phyloP scores from a whole-genome alignment of 2,329 filamentous ascomycete species.

The Raffaelea albimanens region DNA sequence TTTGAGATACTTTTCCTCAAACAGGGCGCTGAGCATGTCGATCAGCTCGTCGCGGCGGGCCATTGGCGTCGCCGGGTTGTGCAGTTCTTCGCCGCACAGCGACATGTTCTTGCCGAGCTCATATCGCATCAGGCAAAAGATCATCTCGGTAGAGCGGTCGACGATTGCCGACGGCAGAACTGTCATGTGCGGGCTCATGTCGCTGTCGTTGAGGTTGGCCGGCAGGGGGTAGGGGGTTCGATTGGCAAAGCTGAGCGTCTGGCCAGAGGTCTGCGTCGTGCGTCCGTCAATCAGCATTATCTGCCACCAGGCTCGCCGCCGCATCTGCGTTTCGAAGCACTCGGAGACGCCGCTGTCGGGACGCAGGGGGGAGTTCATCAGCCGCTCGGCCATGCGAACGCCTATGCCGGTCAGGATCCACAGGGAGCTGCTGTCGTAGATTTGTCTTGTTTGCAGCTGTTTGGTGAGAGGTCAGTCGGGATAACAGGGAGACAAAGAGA shows the following conservation, averaged over 20 bases:
- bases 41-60: slow-evolving; percentile 19
- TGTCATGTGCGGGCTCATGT: slow-evolving; percentile 33
- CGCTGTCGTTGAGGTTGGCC: slow-evolving; percentile 41
- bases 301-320: slow-evolving; percentile 50
- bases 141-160: slow-evolving; percentile 41
- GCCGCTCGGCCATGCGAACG: slow-evolving; percentile 38
- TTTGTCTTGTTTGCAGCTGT: slow-evolving; percentile 21
- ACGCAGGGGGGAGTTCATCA: slow-evolving; percentile 30
- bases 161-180: slow-evolving; percentile 26
- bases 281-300: slow-evolving; percentile 45
- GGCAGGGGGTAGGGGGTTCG: slow-evolving; percentile 4
- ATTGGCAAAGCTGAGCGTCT: slow-evolving; percentile 1
- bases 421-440: slow-evolving; percentile 36
- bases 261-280: slow-evolving; percentile 7
- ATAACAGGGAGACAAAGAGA: no score
- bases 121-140: slow-evolving; percentile 32
- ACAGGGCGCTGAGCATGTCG: slow-evolving; percentile 13
- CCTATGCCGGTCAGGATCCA: slow-evolving; percentile 52
- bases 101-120: slow-evolving; percentile 30
- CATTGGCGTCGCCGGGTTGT: slow-evolving; percentile 16
- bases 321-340: slow-evolving; percentile 49
- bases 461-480: no score
- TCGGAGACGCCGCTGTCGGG: slow-evolving; percentile 34
- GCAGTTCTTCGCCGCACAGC: slow-evolving; percentile 15
- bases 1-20: slow-evolving; percentile 21